Evolutionary conservation across 345 rosid genomes (phyloP).

Genomic region (Geranium rotundifolium): DNA sequence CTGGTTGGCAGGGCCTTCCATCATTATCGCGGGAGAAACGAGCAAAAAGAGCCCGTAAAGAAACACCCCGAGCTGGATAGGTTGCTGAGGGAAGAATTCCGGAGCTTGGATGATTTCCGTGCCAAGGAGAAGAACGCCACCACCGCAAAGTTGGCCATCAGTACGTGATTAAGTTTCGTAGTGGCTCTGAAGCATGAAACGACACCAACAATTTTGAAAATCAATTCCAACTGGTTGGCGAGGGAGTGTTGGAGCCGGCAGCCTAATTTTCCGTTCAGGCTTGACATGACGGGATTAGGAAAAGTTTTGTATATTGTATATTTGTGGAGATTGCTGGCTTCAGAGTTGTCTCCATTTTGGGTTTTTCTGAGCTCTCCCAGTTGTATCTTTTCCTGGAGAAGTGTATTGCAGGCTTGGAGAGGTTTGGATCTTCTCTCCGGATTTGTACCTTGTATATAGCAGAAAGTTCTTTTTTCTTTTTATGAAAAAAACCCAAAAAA

Average conservation of each 20-base stretch:
- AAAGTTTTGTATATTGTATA: slow-evolving; percentile 16
- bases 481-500: too few species aligned
- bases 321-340: slow-evolving; percentile 21
- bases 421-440: slow-evolving; percentile 12
- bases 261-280: neutral
- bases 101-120: slow-evolving; percentile 62
- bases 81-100: slow-evolving; percentile 56
- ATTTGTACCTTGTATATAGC: slow-evolving; percentile 12
- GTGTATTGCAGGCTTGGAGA: slow-evolving; percentile 19
- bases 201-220: slow-evolving; percentile 28
- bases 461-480: too few species aligned
- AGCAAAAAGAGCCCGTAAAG: slow-evolving; percentile 37
- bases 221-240: slow-evolving; percentile 7
- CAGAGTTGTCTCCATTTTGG: slow-evolving; percentile 7
- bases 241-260: slow-evolving; percentile 7
- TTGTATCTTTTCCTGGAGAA: slow-evolving; percentile 1
- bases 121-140: slow-evolving; percentile 29
- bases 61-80: slow-evolving; percentile 73
- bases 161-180: neutral
- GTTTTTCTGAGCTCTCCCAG: neutral
- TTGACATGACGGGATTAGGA: slow-evolving; percentile 7
- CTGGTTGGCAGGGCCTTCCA: slow-evolving; percentile 79
- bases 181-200: neutral
- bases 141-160: slow-evolving; percentile 24
- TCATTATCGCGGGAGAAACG: slow-evolving; percentile 47